phyloP scores from a whole-genome alignment of 768 basidiomycete species.

The Heimioporus sp. region DNA sequence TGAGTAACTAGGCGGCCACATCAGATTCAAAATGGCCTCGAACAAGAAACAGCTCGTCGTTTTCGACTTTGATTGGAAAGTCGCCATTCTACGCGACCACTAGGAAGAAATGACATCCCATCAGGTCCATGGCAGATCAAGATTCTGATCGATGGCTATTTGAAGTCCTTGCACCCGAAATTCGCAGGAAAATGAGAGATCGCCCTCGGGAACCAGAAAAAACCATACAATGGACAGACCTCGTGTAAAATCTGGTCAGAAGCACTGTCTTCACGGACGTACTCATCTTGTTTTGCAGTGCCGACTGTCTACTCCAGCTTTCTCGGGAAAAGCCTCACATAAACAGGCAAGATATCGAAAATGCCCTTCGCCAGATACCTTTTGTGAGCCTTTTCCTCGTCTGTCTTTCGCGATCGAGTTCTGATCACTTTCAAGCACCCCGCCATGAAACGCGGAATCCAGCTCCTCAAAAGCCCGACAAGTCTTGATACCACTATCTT shows the following conservation, averaged over 20 bases:
- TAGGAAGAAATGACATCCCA: not conserved
- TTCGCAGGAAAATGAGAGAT: slow-evolving; percentile 70
- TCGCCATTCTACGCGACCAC: not conserved
- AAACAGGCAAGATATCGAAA: slow-evolving; percentile 74
- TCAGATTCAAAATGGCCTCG: too few relatives aligned
- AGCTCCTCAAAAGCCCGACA: slow-evolving; percentile 60
- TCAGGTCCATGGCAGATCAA: slow-evolving; percentile 89
- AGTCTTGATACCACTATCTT: slow-evolving; percentile 73
- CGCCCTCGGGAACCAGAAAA: too few relatives aligned
- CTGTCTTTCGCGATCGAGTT: not conserved
- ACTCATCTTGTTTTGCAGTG: too few relatives aligned
- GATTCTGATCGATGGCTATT: slow-evolving; percentile 94
- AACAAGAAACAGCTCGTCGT: slow-evolving; percentile 73
- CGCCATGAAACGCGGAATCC: slow-evolving; percentile 92
- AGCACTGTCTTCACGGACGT: too few relatives aligned
- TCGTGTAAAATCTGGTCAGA: slow-evolving; percentile 81
- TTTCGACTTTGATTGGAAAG: slow-evolving; percentile 96
- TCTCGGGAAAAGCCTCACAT: slow-evolving; percentile 61
- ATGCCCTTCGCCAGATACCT: slow-evolving; percentile 77
- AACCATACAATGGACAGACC: slow-evolving; percentile 86
- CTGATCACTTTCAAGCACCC: slow-evolving; percentile 66
- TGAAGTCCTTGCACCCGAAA: slow-evolving; percentile 81
- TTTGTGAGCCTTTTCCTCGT: slow-evolving; percentile 59
- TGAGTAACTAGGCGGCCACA: too few relatives aligned
- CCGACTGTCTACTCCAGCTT: slow-evolving; percentile 68